These are phyloP conservation scores for Sphenostylis stenocarpa DNA, from an alignment of 306 rosid genomes.

Conservation along the genomic window DNA sequence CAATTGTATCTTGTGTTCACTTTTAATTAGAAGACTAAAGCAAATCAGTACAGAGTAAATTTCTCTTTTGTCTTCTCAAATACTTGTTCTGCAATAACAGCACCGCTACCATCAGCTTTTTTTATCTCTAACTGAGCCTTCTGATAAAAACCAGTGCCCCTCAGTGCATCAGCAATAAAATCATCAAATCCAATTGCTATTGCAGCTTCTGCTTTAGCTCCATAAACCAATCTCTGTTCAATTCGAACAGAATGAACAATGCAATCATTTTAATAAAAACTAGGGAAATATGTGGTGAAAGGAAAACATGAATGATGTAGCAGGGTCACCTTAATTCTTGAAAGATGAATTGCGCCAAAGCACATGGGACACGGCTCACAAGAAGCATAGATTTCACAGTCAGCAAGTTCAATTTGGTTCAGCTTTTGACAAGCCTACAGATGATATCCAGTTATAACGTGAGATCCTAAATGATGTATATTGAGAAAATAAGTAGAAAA, in stretches of 20 bases:
- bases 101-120: constrained; percentile 78
- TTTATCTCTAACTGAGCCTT: constrained; percentile 84
- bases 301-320: background rate
- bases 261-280: background rate
- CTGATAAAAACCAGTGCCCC: constrained; percentile 75
- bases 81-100: constrained; percentile 80
- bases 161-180: constrained; percentile 78
- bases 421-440: constrained; percentile 84
- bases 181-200: constrained; percentile 78
- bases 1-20: constrained; percentile 2
- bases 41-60: constrained; percentile 46
- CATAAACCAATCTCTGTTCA: constrained; percentile 86
- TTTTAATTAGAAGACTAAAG: background rate
- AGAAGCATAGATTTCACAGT: constrained; percentile 88
- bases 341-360: constrained; percentile 89
- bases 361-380: constrained; percentile 99
- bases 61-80: constrained; percentile 82
- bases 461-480: constrained; percentile 5
- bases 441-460: background rate
- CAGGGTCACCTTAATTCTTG: constrained; percentile 71
- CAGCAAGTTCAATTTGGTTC: constrained; percentile 67
- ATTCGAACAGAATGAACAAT: background rate
- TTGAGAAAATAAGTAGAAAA: constrained; percentile 4
- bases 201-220: constrained; percentile 90
- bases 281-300: background rate